Evolutionary conservation across 2,329 filamentous ascomycete species (phyloP), one percentile per base, ranked within the genome.

Genomic region (Xylariaceae sp.): DNA sequence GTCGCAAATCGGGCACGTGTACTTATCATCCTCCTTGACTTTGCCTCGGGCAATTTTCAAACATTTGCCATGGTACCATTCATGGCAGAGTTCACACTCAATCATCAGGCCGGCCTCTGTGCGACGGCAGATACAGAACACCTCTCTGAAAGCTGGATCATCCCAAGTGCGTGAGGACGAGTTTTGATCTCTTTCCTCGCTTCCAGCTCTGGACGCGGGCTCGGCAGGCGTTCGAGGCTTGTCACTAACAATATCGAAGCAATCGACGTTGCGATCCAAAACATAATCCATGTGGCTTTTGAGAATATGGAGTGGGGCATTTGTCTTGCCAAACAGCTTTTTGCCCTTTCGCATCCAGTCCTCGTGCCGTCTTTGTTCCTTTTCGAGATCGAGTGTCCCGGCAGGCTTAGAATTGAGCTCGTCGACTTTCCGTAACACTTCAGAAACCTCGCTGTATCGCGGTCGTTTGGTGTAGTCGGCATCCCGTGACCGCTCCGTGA

Each of bases 311-410:
- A 99, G 77, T 1, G 94, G 94, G 1, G 94, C 94, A 67, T 99
- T 99, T 1, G 94, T 94, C 71, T 99, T 99, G 47, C 94, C 94
- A 66, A 99, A 99, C 0, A 99, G 74, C 69, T 97, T 97, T 74
- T 99, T 99, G 46, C 94, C 94, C 64, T 90, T 90, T 31, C 94
- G 83, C 93, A 99, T 99, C 94, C 94, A 99, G 69, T 99, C 94
- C 68, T 99, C 94, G 60, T 97, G 94, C 7, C 90, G 85, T 67
- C 94, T 96, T 59, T 94, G 88, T 69, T 97, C 91, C 58, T 90
- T 92, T 66, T 99, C 94, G 5, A 99, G 81, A 63, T 99, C 94
- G 33, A 95, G 81, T 0, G 93, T 96, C 2, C 94, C 94, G 39
- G 82, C 83, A 0, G 94, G 94, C 66, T 97, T 97, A 57, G 90